A percentile compares a stretch with the other conserved stretches of the same genome.
Conservation (phyloP, 208 protist species). For the Phytomonas francai region DNA sequence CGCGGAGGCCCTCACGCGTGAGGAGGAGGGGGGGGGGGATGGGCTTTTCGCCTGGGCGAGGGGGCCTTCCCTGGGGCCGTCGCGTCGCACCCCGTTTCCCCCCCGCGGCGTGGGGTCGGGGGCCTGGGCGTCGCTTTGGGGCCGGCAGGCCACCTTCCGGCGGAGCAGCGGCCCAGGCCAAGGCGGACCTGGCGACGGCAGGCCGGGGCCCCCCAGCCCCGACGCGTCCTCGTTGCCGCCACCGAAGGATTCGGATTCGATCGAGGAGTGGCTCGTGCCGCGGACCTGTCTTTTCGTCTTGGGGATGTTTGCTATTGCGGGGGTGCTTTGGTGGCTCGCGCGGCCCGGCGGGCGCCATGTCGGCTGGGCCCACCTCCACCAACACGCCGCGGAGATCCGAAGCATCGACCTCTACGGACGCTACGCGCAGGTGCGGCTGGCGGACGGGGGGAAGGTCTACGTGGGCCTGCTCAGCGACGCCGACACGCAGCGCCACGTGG, state of each 20-base stretch:
- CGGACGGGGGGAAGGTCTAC: conserved; percentile 31
- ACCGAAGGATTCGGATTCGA: conserved; percentile 26
- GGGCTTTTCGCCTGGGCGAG: no score
- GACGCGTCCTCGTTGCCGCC: no score
- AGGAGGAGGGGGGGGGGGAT: no score
- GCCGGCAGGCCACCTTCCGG: no score
- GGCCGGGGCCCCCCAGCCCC: no score
- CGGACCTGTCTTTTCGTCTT: conserved; percentile 54
- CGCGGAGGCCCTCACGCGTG: no score
- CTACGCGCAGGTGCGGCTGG: conserved; percentile 54
- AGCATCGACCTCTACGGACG: conserved; percentile 41
- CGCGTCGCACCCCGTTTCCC: no score
- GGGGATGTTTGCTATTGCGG: conserved; percentile 31
- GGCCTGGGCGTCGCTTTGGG: background rate
- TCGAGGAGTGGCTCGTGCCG: conserved; percentile 44
- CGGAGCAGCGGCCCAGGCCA: background rate
- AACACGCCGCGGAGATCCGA: conserved; percentile 29
- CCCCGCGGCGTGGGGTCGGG: no score
- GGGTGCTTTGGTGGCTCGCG: conserved; percentile 36
- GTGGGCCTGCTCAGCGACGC: conserved; percentile 46
- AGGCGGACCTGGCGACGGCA: conserved; percentile 6
- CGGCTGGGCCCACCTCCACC: conserved; percentile 40
- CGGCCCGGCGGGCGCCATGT: conserved; percentile 30
- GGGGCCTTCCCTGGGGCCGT: no score
- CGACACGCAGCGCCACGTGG: conserved; percentile 52